phyloP scores from a whole-genome alignment of 208 protist genomes.

The Tritrichomonas musculus region DNA sequence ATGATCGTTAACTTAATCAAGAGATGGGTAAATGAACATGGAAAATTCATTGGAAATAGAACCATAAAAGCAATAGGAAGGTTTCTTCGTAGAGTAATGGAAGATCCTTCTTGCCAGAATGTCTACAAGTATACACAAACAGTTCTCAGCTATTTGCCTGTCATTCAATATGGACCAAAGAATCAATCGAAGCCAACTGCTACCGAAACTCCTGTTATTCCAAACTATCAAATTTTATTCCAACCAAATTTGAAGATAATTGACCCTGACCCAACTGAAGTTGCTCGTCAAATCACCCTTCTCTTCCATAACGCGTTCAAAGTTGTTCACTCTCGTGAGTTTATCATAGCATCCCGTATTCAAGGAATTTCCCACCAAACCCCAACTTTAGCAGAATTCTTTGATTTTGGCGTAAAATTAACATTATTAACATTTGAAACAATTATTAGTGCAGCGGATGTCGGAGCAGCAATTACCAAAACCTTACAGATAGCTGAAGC shows the following conservation, averaged over 20 bases:
- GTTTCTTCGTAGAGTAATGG: background rate
- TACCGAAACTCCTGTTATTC: background rate
- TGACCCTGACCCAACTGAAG: background rate
- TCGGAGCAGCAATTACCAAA: background rate
- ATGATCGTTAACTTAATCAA: background rate
- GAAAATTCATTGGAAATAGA: background rate
- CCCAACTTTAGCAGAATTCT: background rate
- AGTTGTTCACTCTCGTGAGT: background rate
- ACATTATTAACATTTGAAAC: background rate
- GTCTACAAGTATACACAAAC: background rate
- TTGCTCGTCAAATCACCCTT: background rate
- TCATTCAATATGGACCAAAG: background rate
- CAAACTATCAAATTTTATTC: background rate
- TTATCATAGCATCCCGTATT: background rate
- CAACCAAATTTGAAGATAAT: constrained; percentile 4
- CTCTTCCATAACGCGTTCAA: constrained; percentile 22
- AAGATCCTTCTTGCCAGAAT: background rate
- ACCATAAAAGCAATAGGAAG: background rate
- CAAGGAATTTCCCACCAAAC: background rate
- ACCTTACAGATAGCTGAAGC: background rate
- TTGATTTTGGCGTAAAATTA: background rate
- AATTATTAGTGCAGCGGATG: background rate
- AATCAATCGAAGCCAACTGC: background rate
- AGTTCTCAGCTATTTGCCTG: background rate
- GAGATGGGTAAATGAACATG: background rate